Evolutionary conservation across 2,329 filamentous ascomycete genomes (phyloP).

Genomic region (Clonostachys solani): DNA sequence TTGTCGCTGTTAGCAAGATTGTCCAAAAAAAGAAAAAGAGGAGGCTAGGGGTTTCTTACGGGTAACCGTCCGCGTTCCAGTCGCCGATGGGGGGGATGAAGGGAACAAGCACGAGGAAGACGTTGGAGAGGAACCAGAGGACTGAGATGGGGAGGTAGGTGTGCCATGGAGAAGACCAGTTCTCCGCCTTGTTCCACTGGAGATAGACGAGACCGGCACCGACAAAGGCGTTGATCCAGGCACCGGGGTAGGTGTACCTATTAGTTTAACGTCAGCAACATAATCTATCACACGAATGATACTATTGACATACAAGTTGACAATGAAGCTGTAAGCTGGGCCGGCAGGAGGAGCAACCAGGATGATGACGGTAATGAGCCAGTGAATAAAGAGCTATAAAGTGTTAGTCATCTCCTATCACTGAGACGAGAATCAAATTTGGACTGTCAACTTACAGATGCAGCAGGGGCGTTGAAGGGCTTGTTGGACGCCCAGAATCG

Average conservation of each 20-base stretch:
- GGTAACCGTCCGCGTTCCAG: constrained; percentile 43
- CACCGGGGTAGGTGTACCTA: constrained; percentile 44
- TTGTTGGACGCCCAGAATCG: constrained; percentile 65
- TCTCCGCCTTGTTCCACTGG: constrained; percentile 41
- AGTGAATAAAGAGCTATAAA: constrained; percentile 55
- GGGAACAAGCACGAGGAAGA: constrained; percentile 47
- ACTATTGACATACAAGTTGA: constrained; percentile 38
- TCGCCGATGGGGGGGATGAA: constrained; percentile 48
- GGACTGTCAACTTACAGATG: constrained; percentile 29
- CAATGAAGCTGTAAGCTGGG: constrained; percentile 64
- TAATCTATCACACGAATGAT: too few relatives aligned
- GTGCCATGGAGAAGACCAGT: constrained; percentile 49
- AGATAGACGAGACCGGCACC: constrained; percentile 46
- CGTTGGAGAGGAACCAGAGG: constrained; percentile 44
- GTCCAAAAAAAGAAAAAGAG: too few relatives aligned
- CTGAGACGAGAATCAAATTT: not conserved
- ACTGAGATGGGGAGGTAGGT: constrained; percentile 41
- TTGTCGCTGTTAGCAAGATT: too few relatives aligned
- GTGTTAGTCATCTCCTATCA: constrained; percentile 4
- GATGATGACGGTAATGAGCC: constrained; percentile 60
- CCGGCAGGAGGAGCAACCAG: constrained; percentile 64
- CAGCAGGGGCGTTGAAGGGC: constrained; percentile 62
- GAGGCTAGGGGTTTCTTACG: constrained; percentile 7
- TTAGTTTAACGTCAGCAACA: not conserved
- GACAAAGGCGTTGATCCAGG: constrained; percentile 50